Conservation (phyloP, 257 asterid species). For the Catharanthus roseus region DNA sequence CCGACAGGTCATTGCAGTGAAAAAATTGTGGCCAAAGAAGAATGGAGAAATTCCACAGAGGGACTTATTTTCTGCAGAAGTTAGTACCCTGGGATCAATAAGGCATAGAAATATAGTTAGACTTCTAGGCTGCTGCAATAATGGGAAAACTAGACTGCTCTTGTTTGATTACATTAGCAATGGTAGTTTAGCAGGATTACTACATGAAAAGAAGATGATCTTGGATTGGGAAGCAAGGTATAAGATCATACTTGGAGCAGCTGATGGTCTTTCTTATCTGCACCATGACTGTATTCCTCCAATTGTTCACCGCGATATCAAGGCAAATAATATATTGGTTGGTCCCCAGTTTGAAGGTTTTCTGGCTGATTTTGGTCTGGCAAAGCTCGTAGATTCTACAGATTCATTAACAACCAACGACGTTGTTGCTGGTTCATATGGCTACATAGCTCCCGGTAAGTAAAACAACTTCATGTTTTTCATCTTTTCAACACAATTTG, state of each 20-base stretch:
- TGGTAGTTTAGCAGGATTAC: constrained; percentile 58
- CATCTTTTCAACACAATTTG: not conserved
- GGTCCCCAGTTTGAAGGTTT: constrained; percentile 60
- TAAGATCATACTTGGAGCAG: constrained; percentile 59
- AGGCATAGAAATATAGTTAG: constrained; percentile 68
- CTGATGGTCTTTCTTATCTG: constrained; percentile 67
- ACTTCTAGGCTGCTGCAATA: constrained; percentile 70
- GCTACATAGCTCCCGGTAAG: constrained; percentile 79
- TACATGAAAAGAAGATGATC: constrained; percentile 40
- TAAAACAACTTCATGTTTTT: not conserved
- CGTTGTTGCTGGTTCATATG: constrained; percentile 62
- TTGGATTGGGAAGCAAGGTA: constrained; percentile 73
- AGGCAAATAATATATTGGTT: constrained; percentile 62
- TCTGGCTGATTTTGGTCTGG: constrained; percentile 77
- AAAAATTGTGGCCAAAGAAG: constrained; percentile 56
- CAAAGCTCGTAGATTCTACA: constrained; percentile 47
- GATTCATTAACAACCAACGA: constrained; percentile 39
- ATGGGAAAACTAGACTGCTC: constrained; percentile 62
- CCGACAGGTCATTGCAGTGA: constrained; percentile 54
- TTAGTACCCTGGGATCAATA: constrained; percentile 51
- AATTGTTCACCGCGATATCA: constrained; percentile 66
- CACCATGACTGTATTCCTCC: constrained; percentile 80
- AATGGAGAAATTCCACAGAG: constrained; percentile 46
- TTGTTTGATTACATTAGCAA: constrained; percentile 65
- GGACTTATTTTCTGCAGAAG: constrained; percentile 69